Base-by-base conservation (phyloP, 305 asterid species). In the Fraxinus sp. region DNA sequence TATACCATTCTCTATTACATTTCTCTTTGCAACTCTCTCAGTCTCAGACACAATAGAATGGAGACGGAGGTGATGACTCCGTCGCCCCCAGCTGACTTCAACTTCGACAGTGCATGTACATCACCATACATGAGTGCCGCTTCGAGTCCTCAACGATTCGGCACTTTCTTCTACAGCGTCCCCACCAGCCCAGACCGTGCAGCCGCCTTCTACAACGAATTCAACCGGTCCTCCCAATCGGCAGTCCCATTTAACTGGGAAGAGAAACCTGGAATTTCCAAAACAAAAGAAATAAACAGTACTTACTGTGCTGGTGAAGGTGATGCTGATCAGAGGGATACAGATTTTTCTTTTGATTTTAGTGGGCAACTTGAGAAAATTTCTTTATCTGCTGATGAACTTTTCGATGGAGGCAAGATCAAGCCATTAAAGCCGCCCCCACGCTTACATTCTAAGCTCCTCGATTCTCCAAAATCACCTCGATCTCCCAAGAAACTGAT, bases 381-480 rank as follows among this genome's bases (percentile, higher is more conserved):
- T 37, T 86, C 94, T 13, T 73, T 92, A 4, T 84, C 94, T 2
- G 98, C 98, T 5, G 99, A 94, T 77, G 98, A 96, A 80, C 94
- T 96, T 0, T 96, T 96, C 87, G 90, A 92, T 41, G 94, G 91
- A 1, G 99, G 99, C 18, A 92, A 91, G n/a, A 96, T 94, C 84
- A 92, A 89, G 57, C 97, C 98, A 4, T 76, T 96, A 80, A 92
- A 91, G 66, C 98, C 97, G 1, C 93, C 98, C 0, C 97, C 98
- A 9, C 81, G 89, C 18, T 85, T 91, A 10, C 87, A 81, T 13
- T 86, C 80, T 82, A 83, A 55, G 39, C 77, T 88, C 2, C 10
- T 7, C 3, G 87, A 80, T 35, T 85, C 92, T 9, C 93, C 98
- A 0, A 87, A 84, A 30, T 89, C 95, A 0, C 97, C 94, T 0